phyloP scores from a whole-genome alignment of 2,329 filamentous ascomycete genomes.

The Calonectria pseudoreteaudii region DNA sequence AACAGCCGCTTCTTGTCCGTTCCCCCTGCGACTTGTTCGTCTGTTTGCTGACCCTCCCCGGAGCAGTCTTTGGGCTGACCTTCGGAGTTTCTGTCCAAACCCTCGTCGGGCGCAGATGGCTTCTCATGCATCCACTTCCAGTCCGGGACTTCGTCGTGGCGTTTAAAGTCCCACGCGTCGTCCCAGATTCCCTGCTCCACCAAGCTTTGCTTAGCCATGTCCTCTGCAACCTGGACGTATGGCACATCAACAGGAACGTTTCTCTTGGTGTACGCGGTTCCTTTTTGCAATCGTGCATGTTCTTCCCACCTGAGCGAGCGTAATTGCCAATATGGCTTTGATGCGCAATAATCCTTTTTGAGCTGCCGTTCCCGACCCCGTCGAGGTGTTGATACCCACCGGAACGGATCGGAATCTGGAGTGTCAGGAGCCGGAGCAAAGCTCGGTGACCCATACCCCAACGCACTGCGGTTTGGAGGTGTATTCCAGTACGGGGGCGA shows the following conservation, averaged over 20 bases:
- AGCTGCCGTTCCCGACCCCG: background rate
- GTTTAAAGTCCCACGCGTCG: background rate
- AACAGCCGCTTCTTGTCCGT: too few species aligned
- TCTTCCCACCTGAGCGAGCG: fast-evolving
- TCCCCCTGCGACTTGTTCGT: background rate
- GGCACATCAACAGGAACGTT: background rate
- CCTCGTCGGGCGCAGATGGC: background rate
- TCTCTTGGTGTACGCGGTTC: background rate
- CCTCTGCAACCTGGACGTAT: background rate
- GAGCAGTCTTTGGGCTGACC: background rate
- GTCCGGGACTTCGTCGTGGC: background rate
- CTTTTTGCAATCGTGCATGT: background rate
- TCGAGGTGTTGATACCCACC: background rate
- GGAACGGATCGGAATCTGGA: background rate
- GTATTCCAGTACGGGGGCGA: background rate
- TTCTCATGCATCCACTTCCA: background rate
- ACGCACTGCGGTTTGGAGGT: background rate
- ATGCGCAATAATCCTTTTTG: background rate
- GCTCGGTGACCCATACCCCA: too few species aligned
- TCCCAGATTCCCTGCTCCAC: background rate
- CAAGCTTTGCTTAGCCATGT: background rate
- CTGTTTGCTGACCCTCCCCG: background rate
- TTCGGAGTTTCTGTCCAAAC: background rate
- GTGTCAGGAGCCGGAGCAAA: background rate
- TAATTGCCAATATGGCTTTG: background rate